A percentile compares a stretch with the other conserved stretches of the same genome.
phyloP scores from a whole-genome alignment of 2,329 filamentous ascomycete species.

The Zymoseptoria brevis region DNA sequence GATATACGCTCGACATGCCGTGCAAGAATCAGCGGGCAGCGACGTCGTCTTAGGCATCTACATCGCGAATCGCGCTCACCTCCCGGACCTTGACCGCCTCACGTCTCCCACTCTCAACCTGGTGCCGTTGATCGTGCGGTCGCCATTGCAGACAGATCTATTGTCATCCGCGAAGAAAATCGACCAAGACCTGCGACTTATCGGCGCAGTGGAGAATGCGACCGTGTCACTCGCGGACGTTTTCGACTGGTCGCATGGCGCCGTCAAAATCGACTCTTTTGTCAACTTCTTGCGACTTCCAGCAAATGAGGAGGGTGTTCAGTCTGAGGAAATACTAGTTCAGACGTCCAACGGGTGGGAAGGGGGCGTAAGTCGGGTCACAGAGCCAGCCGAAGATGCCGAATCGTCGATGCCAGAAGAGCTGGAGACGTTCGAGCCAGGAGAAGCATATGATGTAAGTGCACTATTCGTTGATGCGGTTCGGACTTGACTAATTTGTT shows the following conservation, averaged over 20 bases:
- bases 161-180: constrained; percentile 51
- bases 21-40: constrained; percentile 1
- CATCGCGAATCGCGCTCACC: constrained; percentile 63
- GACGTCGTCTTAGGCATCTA: constrained; percentile 69
- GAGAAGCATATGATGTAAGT: constrained; percentile 34
- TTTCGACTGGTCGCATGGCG: constrained; percentile 57
- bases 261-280: constrained; percentile 60
- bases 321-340: constrained; percentile 18
- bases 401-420: constrained; percentile 15
- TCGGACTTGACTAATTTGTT: background rate
- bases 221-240: constrained; percentile 63
- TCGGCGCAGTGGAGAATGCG: constrained; percentile 50
- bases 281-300: constrained; percentile 70
- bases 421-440: constrained; percentile 4
- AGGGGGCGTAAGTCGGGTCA: constrained; percentile 11
- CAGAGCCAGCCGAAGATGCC: background rate
- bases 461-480: background rate
- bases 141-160: constrained; percentile 29
- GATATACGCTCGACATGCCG: constrained; percentile 33
- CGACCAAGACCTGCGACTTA: constrained; percentile 58
- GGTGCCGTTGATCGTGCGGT: constrained; percentile 58
- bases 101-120: constrained; percentile 70
- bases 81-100: constrained; percentile 43
- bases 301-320: constrained; percentile 11
- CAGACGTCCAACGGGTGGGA: constrained; percentile 15